Evolutionary conservation across 2,329 filamentous ascomycete genomes (phyloP), one percentile per base, ranked within the genome.

Genomic region (Penicillium palitans): DNA sequence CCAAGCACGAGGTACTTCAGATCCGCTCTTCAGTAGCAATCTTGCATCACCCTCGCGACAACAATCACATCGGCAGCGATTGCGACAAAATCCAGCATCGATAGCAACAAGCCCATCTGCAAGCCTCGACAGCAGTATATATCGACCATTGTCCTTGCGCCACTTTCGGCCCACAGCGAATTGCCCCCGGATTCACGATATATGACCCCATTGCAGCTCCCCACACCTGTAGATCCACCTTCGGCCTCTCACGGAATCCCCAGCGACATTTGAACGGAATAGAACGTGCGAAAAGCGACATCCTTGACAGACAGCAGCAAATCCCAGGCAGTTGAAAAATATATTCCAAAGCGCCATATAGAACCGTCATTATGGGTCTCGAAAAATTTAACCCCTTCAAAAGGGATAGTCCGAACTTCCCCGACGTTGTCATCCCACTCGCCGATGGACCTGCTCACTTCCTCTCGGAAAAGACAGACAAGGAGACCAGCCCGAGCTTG

Each of bases 371-470:
- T 6, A 74, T 74, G 72, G 59, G 64, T 25, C 69, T 78, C 58
- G 21, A 51, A 39, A 60, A 57, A 41, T 72, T 81, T 57, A 75
- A 81, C 62, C 81, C 80, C 1, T 83, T 84, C 72, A 77, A 79
- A 58, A 80, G 80, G 64, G 78, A 83, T 62, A 74, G 79, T 47
- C 74, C 75, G 29, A 78, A 82, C 56, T 83, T 82, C 58, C 76
- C 77, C n/a, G 77, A 76, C 24, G 71, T 76, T 25, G 81, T 84
- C 33, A 75, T 84, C 10, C 81, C 83, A 29, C 75, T 85, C 44
- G 73, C 77, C 19, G 69, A 78, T 64, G 75, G 77, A 17, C 71
- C 72, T 33, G 76, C 77, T 54, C 76, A 76, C n/a, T 6, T n/a
- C 61, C 58, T 51, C 45, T 62, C 49, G n/a, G 65, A 70, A 54